Base-by-base conservation (phyloP, 2,329 filamentous ascomycete genomes). In the Fusarium kyushuense region DNA sequence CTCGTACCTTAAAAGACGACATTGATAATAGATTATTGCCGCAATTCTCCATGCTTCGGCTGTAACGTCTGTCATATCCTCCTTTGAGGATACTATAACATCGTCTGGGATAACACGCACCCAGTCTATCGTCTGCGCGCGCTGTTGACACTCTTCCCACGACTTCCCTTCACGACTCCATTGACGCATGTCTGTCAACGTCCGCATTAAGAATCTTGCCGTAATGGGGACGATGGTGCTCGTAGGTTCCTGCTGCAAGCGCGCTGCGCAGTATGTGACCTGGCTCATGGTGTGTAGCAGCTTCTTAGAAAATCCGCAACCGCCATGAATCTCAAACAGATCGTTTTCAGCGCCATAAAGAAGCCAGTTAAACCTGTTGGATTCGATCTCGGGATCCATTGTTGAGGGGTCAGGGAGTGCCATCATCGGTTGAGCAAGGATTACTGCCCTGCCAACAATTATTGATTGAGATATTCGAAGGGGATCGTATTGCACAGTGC, bases 21-120 rank as follows among this genome's bases (percentile, higher is more conserved):
- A 82, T 54, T 80, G 78, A 12, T 78, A 56, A 59, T 82, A 82
- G 10, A 81, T 71, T 10, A 81, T 75, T 7, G 75, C 78, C 6
- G 79, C 77, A 36, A 81, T 58, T 47, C 80, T 77, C 79, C 80
- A 82, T 12, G 79, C 77, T 63, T 82, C 80, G 1, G 80, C 80
- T 7, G 80, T 81, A 12, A 80, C 76, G 33, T 78, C 75, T 1
- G 79, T 81, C 80, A 82, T 82, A 11, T 72, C 71, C 10, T 72
- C 45, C n/a, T 74, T 64, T 4, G 72, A 70, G 21, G 70, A 51
- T 19, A 80, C 76, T 1, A 72, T 42, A 35, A 67, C 76, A 10
- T 58, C 67, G 11, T 71, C 61, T 0, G 72, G 62, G 17, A 65
- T 68, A 4, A 45, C 33, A 21, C 74, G 71, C n/a, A 79, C 75